Conservation (phyloP, 129 eudicot genomes). For the Flaveria ramosissima region DNA sequence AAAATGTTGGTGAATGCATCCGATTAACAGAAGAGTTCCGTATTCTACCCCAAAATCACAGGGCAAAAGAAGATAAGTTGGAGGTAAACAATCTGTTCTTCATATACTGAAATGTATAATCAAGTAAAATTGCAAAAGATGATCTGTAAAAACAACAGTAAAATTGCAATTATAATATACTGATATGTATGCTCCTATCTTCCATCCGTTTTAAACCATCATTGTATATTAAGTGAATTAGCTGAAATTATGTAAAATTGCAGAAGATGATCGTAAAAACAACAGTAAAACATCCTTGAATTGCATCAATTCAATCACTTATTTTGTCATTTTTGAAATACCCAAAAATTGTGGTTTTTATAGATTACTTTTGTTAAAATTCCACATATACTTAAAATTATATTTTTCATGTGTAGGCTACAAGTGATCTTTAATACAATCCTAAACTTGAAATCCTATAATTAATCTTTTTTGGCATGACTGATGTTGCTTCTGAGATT, state of each 20-base stretch:
- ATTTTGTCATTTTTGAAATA: not conserved
- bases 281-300: not conserved
- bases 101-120: not conserved
- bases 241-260: not conserved
- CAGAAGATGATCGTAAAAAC: not conserved
- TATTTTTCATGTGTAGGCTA: not conserved
- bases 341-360: not conserved
- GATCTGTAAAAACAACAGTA: no score
- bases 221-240: not conserved
- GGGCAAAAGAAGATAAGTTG: conserved; percentile 68
- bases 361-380: not conserved
- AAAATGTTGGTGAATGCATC: conserved; percentile 61
- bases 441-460: not conserved
- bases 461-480: not conserved
- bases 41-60: conserved; percentile 51
- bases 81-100: conserved; percentile 43
- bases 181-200: not conserved
- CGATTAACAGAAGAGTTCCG: conserved; percentile 56
- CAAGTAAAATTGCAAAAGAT: no score
- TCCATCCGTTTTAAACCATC: not conserved
- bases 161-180: no score
- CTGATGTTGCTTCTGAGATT: not conserved
- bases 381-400: not conserved
- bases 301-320: not conserved
- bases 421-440: not conserved